Percentiles rank a stretch among this genome's conserved stretches.
Conservation (phyloP, 2,329 filamentous ascomycete species). For the Neofusicoccum kwambonambiense region DNA sequence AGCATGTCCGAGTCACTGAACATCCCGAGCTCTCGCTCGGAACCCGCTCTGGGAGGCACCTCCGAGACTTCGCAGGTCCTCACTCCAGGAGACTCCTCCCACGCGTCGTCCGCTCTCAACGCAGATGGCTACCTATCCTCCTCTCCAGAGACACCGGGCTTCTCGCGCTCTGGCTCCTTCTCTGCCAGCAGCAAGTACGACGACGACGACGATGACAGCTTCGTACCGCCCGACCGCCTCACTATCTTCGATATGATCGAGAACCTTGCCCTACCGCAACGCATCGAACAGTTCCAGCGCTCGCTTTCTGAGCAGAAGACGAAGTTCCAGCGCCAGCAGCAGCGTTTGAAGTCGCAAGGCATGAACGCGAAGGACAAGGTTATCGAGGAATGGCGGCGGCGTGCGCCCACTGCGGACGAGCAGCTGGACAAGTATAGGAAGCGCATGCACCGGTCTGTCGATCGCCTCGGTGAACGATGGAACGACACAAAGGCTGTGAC, state of each 20-base stretch:
- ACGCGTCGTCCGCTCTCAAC: conserved; percentile 5
- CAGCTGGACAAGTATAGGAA: conserved; percentile 87
- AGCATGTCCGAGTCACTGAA: conserved; percentile 24
- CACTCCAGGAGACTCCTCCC: conserved; percentile 16
- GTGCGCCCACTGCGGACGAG: conserved; percentile 84
- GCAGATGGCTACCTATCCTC: conserved; percentile 26
- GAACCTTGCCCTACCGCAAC: conserved; percentile 84
- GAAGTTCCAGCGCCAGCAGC: conserved; percentile 79
- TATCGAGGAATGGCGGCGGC: conserved; percentile 86
- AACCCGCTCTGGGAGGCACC: conserved; percentile 17
- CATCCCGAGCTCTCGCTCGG: conserved; percentile 21
- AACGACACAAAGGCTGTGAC: conserved; percentile 88
- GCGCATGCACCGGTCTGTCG: conserved; percentile 85
- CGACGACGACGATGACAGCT: conserved; percentile 66
- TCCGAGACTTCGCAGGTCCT: conserved; percentile 28
- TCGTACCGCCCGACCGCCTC: conserved; percentile 84
- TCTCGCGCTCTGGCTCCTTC: conserved; percentile 78
- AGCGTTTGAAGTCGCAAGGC: conserved; percentile 74
- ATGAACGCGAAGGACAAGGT: conserved; percentile 82
- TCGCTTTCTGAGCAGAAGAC: conserved; percentile 79
- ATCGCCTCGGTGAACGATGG: conserved; percentile 81
- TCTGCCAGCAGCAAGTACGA: conserved; percentile 84
- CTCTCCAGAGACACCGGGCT: conserved; percentile 48
- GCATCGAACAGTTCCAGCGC: conserved; percentile 85
- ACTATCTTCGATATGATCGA: conserved; percentile 92